Conservation (phyloP, 192 early-diverging fungal genomes). For the Linnemannia zychae region DNA sequence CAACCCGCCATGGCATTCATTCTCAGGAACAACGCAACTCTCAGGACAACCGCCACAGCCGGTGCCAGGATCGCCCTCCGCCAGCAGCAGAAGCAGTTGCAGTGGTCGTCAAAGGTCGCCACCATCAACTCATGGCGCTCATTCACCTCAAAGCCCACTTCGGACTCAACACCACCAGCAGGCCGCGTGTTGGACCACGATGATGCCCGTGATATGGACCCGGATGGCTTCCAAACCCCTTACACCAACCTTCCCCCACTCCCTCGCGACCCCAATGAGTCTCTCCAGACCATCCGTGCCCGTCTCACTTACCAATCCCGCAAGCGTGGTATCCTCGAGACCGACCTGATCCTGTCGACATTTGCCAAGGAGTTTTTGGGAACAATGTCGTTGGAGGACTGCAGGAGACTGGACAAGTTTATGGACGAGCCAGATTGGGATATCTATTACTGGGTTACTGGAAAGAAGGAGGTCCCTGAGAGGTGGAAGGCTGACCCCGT, state of each 20-base stretch:
- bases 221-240: conserved; percentile 50
- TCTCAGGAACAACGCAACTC: conserved; percentile 6
- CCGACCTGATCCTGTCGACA: conserved; percentile 91
- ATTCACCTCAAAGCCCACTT: conserved; percentile 21
- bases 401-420: conserved; percentile 84
- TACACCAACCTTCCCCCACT: conserved; percentile 67
- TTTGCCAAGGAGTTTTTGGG: conserved; percentile 80
- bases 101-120: not conserved
- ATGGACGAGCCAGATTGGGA: conserved; percentile 96
- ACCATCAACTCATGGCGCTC: conserved; percentile 9
- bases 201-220: conserved; percentile 45
- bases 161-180: not conserved
- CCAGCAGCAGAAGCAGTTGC: too few relatives aligned
- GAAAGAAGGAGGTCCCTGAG: conserved; percentile 75
- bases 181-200: conserved; percentile 43
- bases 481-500: conserved; percentile 62
- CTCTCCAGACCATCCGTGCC: conserved; percentile 78
- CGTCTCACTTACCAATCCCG: conserved; percentile 89
- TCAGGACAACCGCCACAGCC: not conserved
- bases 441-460: conserved; percentile 93
- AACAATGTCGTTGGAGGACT: conserved; percentile 64
- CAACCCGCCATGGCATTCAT: not conserved
- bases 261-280: conserved; percentile 72
- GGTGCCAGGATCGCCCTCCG: conserved; percentile 1
- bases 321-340: conserved; percentile 96